Evolutionary conservation across 179 eudicot species (phyloP).

Genomic region (Silene vulgaris): DNA sequence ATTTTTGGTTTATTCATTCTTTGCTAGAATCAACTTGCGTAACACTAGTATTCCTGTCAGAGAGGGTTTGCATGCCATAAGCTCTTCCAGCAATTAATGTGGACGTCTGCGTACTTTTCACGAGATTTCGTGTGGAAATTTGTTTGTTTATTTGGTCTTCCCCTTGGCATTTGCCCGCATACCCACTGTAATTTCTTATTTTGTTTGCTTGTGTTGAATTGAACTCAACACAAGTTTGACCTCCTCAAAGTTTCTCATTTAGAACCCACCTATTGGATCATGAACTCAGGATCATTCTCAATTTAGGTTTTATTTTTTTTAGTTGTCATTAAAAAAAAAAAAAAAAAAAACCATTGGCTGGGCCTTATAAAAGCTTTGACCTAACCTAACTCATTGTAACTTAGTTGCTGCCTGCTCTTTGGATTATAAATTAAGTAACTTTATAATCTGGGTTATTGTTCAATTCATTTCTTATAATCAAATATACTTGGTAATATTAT

Average conservation of each 20-base stretch:
- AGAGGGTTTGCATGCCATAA: conserved; percentile 5
- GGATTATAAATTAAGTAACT: neutral
- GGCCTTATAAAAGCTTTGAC: too few species aligned
- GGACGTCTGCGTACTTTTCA: neutral
- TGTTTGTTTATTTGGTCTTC: neutral
- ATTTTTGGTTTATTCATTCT: neutral
- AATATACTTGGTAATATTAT: neutral
- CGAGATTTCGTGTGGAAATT: neutral
- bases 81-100: neutral
- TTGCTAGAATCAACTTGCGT: neutral
- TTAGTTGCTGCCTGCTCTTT: neutral
- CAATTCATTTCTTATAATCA: neutral
- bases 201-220: neutral
- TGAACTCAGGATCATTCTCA: too few species aligned
- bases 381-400: too few species aligned
- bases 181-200: neutral
- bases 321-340: too few species aligned
- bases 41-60: too few species aligned
- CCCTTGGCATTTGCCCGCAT: neutral
- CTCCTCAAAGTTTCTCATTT: neutral
- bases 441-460: neutral
- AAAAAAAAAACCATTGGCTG: too few species aligned
- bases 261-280: neutral
- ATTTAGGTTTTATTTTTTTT: too few species aligned
- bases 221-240: neutral